Conservation (phyloP, 2,329 filamentous ascomycete species). For the Hypoxylon rubiginosum region DNA sequence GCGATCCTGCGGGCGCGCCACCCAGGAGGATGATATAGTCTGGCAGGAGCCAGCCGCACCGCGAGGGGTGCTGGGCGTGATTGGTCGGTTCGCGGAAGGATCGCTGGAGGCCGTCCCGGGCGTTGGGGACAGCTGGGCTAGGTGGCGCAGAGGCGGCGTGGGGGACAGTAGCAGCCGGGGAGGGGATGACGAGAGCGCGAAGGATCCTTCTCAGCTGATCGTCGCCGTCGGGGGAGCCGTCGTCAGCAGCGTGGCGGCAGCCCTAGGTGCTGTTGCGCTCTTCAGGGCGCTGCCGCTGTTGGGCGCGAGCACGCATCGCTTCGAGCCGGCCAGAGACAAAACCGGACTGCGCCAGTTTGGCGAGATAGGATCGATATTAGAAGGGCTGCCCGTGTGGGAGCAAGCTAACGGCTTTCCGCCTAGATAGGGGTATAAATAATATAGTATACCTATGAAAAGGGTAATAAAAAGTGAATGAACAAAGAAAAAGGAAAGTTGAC, state of each 20-base stretch:
- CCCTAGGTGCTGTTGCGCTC: constrained; percentile 55
- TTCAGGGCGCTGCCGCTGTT: constrained; percentile 60
- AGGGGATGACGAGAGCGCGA: constrained; percentile 41
- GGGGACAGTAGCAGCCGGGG: not conserved
- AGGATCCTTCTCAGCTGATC: constrained; percentile 49
- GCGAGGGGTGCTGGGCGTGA: constrained; percentile 32
- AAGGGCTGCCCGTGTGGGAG: constrained; percentile 45
- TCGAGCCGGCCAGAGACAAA: constrained; percentile 52
- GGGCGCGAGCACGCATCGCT: constrained; percentile 60
- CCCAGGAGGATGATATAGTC: constrained; percentile 37
- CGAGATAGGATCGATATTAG: constrained; percentile 62
- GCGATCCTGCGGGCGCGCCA: constrained; percentile 8
- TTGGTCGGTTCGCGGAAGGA: constrained; percentile 51
- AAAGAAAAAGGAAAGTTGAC: not conserved
- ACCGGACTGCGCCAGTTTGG: constrained; percentile 59
- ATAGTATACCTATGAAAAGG: not conserved
- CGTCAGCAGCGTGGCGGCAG: constrained; percentile 48
- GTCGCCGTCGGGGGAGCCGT: constrained; percentile 56
- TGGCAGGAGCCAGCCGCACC: constrained; percentile 40
- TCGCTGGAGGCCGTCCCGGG: constrained; percentile 51
- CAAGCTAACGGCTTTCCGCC: constrained; percentile 19
- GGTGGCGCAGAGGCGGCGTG: constrained; percentile 53
- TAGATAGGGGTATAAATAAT: not conserved
- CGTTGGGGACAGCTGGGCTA: constrained; percentile 53
- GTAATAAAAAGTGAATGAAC: not conserved